Evolutionary conservation across 2,329 filamentous ascomycete genomes (phyloP).

Genomic region (Fusarium continuum): DNA sequence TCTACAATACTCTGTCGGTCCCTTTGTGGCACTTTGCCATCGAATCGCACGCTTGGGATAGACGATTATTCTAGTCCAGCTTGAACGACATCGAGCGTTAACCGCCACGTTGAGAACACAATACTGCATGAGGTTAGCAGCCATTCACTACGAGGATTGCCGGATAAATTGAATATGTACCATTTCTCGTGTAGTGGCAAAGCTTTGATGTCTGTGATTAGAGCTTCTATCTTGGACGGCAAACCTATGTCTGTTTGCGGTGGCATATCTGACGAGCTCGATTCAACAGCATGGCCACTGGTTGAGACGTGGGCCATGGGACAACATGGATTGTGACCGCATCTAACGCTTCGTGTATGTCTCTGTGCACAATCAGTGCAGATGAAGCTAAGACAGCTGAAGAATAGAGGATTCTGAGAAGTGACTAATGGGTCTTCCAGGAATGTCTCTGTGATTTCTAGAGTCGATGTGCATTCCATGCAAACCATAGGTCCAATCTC

Average conservation of each 20-base stretch:
- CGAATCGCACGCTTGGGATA: slow-evolving; percentile 54
- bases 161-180: slow-evolving; percentile 28
- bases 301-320: slow-evolving; percentile 40
- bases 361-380: slow-evolving; percentile 46
- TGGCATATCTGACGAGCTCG: not conserved
- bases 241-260: not conserved
- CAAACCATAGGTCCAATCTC: slow-evolving; percentile 44
- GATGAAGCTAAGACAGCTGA: slow-evolving; percentile 46
- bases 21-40: slow-evolving; percentile 56
- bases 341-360: not conserved
- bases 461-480: slow-evolving; percentile 38
- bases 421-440: slow-evolving; percentile 20
- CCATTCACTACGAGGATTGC: not conserved
- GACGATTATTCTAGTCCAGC: slow-evolving; percentile 47
- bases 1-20: slow-evolving; percentile 54
- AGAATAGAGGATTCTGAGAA: slow-evolving; percentile 38
- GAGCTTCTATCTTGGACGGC: slow-evolving; percentile 48
- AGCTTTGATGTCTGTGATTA: slow-evolving; percentile 46
- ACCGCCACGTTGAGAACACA: slow-evolving; percentile 61
- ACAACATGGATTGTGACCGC: slow-evolving; percentile 42
- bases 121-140: slow-evolving; percentile 48
- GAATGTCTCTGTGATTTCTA: slow-evolving; percentile 38
- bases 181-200: slow-evolving; percentile 47
- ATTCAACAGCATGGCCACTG: slow-evolving; percentile 37
- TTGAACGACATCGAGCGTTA: slow-evolving; percentile 58